Base-by-base conservation (phyloP, 2,329 filamentous ascomycete genomes). In the Claviceps sp. region DNA sequence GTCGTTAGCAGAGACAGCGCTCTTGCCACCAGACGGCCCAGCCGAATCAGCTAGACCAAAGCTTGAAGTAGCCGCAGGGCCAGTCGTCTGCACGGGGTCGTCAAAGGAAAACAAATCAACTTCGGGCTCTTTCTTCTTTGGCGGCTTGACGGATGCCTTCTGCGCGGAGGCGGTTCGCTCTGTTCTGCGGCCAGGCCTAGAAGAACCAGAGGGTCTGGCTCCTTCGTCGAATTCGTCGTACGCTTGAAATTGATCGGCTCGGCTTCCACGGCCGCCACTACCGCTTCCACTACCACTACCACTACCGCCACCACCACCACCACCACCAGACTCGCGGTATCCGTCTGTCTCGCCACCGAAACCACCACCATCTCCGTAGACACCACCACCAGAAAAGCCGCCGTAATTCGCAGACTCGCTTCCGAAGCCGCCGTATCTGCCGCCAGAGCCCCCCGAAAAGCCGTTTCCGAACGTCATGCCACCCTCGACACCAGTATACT, bases 221-320 rank as follows among this genome's bases (percentile, higher is more conserved):
- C 77, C 88, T 61, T 95, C 93, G 52, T 97, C 91, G 61, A 85
- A 91, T 68, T 98, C 93, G 64, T 98, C 90, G 62, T 98, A 98
- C 68, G 96, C 93, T 60, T 97, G 91, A 60, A 96, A 98, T 57
- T 84, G 80, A 57, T 94, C 89, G 51, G 76, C 73, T 53, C 83
- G 72, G 59, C 73, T 9, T 23, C 23, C 14, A 17, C 42, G 56
- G 61, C 88, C 81, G 2, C 90, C 89, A 43, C 29, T 34, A 34
- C 29, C 29, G 59, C 73, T 9, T 23, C 23, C 14, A 17, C 42
- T 56, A 61, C 88, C 81, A 3, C 90, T 89, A 42, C 90, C 81
- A 3, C 90, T 89, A 42, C 90, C 88, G 16, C 90, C 91, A 56
- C 91, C 91, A 26, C 91, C 91, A 42, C 90, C 88, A 16, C 90